Evolutionary conservation across 2,329 filamentous ascomycete genomes (phyloP).

Genomic region (Fusarium sacchari): DNA sequence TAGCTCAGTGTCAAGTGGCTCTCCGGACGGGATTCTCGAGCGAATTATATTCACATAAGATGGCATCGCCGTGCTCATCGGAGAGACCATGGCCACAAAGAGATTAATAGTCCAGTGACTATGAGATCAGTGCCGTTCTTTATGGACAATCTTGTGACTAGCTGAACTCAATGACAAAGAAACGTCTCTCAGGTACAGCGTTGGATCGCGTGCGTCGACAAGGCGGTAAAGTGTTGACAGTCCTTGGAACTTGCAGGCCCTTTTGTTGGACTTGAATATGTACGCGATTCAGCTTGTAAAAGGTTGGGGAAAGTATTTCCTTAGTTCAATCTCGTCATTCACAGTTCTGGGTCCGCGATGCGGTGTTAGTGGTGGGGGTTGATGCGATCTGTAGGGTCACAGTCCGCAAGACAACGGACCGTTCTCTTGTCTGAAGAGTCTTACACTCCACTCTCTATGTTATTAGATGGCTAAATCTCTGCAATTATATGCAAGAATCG

Average conservation of each 20-base stretch:
- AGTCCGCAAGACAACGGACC: constrained; percentile 4
- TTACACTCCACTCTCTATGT: not conserved
- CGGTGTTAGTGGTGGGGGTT: constrained; percentile 17
- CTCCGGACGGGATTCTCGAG: not conserved
- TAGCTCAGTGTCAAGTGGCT: not conserved
- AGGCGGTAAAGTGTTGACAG: not conserved
- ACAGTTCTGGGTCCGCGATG: not conserved
- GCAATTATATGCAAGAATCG: not conserved
- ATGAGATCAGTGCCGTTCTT: not conserved
- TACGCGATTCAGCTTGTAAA: not conserved
- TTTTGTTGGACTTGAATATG: not conserved
- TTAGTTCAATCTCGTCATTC: constrained; percentile 7
- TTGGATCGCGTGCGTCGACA: not conserved
- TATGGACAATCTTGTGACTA: not conserved
- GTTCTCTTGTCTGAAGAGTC: constrained; percentile 10
- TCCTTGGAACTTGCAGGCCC: not conserved
- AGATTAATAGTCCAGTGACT: not conserved
- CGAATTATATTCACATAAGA: not conserved
- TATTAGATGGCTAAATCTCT: constrained; percentile 4
- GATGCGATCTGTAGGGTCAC: constrained; percentile 13
- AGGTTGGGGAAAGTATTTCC: not conserved
- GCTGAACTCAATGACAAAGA: constrained; percentile 10
- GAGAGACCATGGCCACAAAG: not conserved
- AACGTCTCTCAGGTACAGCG: not conserved
- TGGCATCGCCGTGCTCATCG: not conserved